Base-by-base conservation (phyloP, 306 rosid genomes). In the Acacia crassicarpa region DNA sequence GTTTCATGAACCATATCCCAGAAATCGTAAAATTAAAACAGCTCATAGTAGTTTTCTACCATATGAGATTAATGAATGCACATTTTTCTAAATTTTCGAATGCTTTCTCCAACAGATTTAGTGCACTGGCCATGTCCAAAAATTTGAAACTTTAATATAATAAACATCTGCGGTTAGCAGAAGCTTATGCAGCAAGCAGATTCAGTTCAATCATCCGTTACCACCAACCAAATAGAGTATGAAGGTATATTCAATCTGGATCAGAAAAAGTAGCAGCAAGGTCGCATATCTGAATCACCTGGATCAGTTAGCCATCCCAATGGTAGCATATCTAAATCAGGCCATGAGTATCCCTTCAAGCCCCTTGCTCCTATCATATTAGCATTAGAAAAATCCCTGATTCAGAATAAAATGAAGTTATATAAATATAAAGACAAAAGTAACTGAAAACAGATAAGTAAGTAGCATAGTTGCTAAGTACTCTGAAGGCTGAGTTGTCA, bases 261-360 rank as follows among this genome's bases (percentile, higher is more conserved):
- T 58, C 25, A 13, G 77, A 44, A 81, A 43, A 66, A 15, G 68
- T 8, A 74, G 58, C 65, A 54, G 63, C 30, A 19, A 41, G 20
- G 59, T 77, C 59, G 62, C 62, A 54, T 54, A 54, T 54, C 62
- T 54, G n/a, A 20, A 38, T 84, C 58, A 92, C 99, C 92, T 78
- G 93, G 80, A 88, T 93, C 92, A 20, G 97, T 93, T 76, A 95
- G 93, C 96, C 94, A 91, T 80, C 99, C 99, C 73, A 95, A 80
- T 9, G 99, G 99, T 30, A 96, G 92, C 99, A 96, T 96, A 79
- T 96, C 99, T 89, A 92, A 86, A 89, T 96, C 97, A 43, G 99
- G 99, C 99, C 99, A 96, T 62, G 97, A 96, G 67, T 85, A 88
- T 82, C 98, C 99, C 83, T 73, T 80, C 79, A 92, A 86, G 78